These are phyloP conservation scores for Globisporangium solare DNA, from an alignment of 352 stramenopile genomes.

Conservation along the genomic window DNA sequence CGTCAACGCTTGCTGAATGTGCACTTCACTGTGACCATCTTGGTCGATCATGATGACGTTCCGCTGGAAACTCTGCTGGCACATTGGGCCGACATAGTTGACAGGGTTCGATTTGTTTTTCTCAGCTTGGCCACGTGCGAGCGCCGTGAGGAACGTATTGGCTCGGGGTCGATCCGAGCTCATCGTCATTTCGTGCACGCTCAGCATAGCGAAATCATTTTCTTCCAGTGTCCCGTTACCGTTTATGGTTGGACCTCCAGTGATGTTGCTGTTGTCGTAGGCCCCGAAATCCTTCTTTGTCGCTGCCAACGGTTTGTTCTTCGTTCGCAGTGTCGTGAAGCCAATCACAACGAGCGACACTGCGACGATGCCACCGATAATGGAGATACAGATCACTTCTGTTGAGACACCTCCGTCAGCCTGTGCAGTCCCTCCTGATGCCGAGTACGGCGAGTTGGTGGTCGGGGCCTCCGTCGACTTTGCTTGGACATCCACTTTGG, in stretches of 20 bases:
- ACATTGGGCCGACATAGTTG: conserved; percentile 43
- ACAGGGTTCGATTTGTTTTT: conserved; percentile 33
- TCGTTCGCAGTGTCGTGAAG: conserved; percentile 58
- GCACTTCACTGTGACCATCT: conserved; percentile 17
- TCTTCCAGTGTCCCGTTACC: conserved; percentile 33
- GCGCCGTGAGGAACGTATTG: conserved; percentile 51
- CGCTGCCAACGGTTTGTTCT: conserved; percentile 14
- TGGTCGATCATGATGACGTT: conserved; percentile 23
- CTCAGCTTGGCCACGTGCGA: conserved; percentile 19
- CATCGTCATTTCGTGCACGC: conserved; percentile 61
- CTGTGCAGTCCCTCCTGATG: conserved; percentile 12
- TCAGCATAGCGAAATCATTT: conserved; percentile 81
- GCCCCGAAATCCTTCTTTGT: conserved; percentile 13
- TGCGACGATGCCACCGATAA: conserved; percentile 66
- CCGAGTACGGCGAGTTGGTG: conserved; percentile 28
- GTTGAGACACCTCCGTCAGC: conserved; percentile 45
- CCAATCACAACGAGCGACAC: conserved; percentile 58
- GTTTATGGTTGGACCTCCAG: conserved; percentile 17
- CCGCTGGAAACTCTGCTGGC: conserved; percentile 38
- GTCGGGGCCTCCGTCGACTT: conserved; percentile 17
- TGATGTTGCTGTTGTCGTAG: conserved; percentile 19
- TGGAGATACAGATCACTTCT: conserved; percentile 54
- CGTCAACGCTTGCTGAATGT: conserved; percentile 13
- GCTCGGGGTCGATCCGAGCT: conserved; percentile 22
- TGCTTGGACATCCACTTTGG: conserved; percentile 32